Base-by-base conservation (phyloP, 495 filamentous ascomycete genomes). In the Penicillium coprophilum region DNA sequence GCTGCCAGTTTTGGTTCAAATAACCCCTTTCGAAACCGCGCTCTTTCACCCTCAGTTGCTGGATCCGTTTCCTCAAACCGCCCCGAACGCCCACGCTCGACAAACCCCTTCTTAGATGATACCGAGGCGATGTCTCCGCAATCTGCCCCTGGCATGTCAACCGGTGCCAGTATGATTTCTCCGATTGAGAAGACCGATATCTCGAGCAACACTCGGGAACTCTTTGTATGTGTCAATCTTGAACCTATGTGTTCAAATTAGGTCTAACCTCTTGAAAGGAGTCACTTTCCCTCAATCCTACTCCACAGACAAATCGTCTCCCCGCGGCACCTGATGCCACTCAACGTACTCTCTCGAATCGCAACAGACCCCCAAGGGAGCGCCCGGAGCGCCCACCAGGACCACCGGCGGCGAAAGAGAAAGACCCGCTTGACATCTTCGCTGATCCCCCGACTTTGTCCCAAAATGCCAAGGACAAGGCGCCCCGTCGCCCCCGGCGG, bases 11-110 rank as follows among this genome's bases (percentile, higher is more conserved):
- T 94, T 66, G 82, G 85, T 56, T 97, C 94, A 59, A 97, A 97
- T 80, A 98, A 98, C 66, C 94, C 94, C n/a, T 98, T 98, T 71
- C 87, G 94, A 77, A 96, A 96, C 72, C 88, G 89, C 61, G 86
- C 89, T 44, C 75, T 82, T 8, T 94, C 92, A 55, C 92, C 90
- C 79, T 79, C 81, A 62, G 76, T 48, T 28, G 66, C 80, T 41
- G 50, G 50, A 32, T 43, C 50, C 67, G 81, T 70, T 45, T 78
- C 65, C 17, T 69, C 66, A 30, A 66, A 58, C 50, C 73, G 73
- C 67, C 70, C 81, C 69, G 81, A 88, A 64, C 81, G 91, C 65
- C 90, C 91, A 53, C 72, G 85, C 41, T 96, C 93, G 43, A 87
- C 87, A 46, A 98, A 98, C 65, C 94, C 94, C 47, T 98, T 98